Conservation (phyloP, 2,329 filamentous ascomycete genomes). For the Botrytis hyacinthi region DNA sequence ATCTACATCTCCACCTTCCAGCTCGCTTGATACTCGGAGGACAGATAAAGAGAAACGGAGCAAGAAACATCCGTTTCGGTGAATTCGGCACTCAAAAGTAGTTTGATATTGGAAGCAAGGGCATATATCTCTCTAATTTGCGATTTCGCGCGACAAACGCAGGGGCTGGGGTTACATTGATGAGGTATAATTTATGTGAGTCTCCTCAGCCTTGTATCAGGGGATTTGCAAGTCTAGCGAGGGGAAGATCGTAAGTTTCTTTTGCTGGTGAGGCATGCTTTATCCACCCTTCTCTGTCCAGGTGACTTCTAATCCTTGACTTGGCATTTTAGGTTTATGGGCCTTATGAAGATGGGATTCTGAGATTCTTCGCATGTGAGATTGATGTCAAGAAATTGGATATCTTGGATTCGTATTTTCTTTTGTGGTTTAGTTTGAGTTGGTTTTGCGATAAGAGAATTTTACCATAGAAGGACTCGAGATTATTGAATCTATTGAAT, state of each 20-base stretch:
- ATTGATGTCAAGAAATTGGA: conserved; percentile 2
- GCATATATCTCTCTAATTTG: conserved; percentile 15
- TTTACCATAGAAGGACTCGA: background rate
- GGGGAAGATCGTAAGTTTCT: conserved; percentile 14
- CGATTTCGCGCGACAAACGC: conserved; percentile 21
- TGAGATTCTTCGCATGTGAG: background rate
- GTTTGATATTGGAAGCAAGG: conserved; percentile 7
- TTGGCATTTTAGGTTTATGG: conserved; percentile 11
- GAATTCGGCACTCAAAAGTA: background rate
- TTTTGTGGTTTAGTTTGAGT: background rate
- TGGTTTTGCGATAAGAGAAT: background rate
- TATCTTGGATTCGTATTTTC: background rate
- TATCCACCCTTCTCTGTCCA: conserved; percentile 9
- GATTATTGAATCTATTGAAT: background rate
- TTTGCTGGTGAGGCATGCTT: background rate
- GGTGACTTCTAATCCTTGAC: conserved; percentile 10
- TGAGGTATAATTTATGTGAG: background rate
- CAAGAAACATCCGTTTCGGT: background rate
- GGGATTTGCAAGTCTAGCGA: conserved; percentile 10
- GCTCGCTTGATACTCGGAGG: background rate
- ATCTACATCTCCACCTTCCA: background rate
- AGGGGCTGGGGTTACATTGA: background rate
- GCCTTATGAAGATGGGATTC: background rate
- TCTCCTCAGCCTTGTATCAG: conserved; percentile 17
- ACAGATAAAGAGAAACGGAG: background rate